A percentile compares a stretch with the other conserved stretches of the same genome.
phyloP scores from a whole-genome alignment of 2,329 filamentous ascomycete genomes.

The Trichoderma atroviride region DNA sequence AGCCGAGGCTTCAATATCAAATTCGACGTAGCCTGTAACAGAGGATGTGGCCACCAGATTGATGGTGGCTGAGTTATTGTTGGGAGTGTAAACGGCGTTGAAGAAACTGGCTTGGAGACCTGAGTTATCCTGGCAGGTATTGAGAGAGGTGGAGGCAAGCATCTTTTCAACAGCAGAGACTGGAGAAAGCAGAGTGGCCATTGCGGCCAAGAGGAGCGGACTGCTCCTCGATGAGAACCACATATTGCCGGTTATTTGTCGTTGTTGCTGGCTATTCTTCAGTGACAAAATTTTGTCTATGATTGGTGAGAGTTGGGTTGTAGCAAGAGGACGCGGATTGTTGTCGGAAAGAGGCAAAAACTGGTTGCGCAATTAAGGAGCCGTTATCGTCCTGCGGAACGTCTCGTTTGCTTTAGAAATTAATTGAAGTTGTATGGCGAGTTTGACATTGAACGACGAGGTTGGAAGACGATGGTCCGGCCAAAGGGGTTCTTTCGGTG shows the following conservation, averaged over 20 bases:
- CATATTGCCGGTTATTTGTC: slow-evolving; percentile 1
- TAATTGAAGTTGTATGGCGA: background rate
- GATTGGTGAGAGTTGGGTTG: background rate
- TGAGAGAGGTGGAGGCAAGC: slow-evolving; percentile 81
- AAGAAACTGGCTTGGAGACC: slow-evolving; percentile 87
- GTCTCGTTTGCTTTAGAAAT: slow-evolving; percentile 15
- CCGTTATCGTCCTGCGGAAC: slow-evolving; percentile 26
- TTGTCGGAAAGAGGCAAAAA: background rate
- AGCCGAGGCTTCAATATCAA: slow-evolving; percentile 74
- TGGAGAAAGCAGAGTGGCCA: slow-evolving; percentile 49
- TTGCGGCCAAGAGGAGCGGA: slow-evolving; percentile 42
- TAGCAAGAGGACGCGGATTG: background rate
- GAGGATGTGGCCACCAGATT: slow-evolving; percentile 80
- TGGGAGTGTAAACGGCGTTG: slow-evolving; percentile 77
- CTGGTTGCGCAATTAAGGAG: slow-evolving; percentile 10
- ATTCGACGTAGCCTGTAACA: slow-evolving; percentile 78
- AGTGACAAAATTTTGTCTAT: background rate
- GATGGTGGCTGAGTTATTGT: slow-evolving; percentile 72
- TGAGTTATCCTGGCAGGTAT: slow-evolving; percentile 80
- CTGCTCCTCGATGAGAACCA: slow-evolving; percentile 21
- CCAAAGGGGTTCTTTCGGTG: slow-evolving; percentile 12
- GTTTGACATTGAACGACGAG: slow-evolving; percentile 2
- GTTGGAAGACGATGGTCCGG: slow-evolving; percentile 16
- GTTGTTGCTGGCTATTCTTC: background rate
- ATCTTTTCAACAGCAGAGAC: slow-evolving; percentile 57